These are phyloP conservation scores for Aspergillus jensenii DNA, from an alignment of 2,329 filamentous ascomycete genomes.

Conservation along the genomic window DNA sequence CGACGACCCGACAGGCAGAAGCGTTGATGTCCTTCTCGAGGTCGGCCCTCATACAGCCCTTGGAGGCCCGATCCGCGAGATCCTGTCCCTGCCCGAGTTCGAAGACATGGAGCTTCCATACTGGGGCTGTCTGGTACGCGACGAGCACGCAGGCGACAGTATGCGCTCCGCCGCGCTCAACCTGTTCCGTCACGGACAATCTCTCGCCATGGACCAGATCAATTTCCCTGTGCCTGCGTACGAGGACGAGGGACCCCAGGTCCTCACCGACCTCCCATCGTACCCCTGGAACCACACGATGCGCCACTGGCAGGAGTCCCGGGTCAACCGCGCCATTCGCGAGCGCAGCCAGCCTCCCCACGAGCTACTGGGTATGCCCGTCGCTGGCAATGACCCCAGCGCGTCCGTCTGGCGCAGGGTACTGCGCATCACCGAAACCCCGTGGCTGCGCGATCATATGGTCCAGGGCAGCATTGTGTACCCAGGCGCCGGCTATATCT, in stretches of 20 bases:
- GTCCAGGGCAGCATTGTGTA: slow-evolving; percentile 31
- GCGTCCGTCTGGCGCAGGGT: slow-evolving; percentile 30
- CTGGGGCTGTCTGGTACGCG: slow-evolving; percentile 2
- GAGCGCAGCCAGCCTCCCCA: slow-evolving; percentile 10
- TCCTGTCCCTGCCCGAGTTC: background rate
- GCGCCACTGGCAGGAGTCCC: slow-evolving; percentile 13
- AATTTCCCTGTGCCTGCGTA: background rate
- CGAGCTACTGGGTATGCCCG: slow-evolving; percentile 17
- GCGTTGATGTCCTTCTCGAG: background rate
- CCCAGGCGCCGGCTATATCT: slow-evolving; percentile 27
- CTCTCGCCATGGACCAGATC: background rate
- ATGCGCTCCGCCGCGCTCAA: background rate
- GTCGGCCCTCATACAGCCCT: background rate
- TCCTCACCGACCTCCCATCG: slow-evolving; percentile 9
- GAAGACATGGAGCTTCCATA: background rate
- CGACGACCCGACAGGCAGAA: background rate
- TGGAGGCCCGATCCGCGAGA: slow-evolving; percentile 2
- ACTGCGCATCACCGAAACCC: slow-evolving; percentile 23
- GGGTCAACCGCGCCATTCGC: slow-evolving; percentile 9
- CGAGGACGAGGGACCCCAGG: too few relatives aligned
- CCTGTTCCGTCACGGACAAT: background rate
- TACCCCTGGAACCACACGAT: slow-evolving; percentile 19
- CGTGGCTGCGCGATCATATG: slow-evolving; percentile 34
- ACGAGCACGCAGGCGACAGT: background rate
- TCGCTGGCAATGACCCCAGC: background rate